Base-by-base conservation (phyloP, 176 grass and related monocot genomes). In the Zoysia japonica region DNA sequence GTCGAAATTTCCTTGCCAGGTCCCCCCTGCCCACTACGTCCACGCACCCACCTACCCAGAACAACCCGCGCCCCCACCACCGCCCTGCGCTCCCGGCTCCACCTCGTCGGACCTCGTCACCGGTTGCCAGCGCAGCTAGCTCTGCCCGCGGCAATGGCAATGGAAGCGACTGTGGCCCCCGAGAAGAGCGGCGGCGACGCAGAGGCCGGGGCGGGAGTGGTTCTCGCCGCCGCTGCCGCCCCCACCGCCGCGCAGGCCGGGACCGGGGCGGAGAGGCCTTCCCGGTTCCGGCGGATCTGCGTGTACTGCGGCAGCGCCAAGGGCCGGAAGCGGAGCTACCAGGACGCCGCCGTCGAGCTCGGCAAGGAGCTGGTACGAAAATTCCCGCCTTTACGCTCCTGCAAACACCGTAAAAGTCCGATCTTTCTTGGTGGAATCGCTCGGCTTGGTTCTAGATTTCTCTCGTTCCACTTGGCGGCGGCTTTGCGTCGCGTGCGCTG, bases 271-370 rank as follows among this genome's bases (percentile, higher is more conserved):
- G 85, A 94, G 82, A 86, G 59, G 83, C 77, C 12, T 35, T 90
- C 95, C 65, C 83, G 91, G 75, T 97, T 97, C 81, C 60, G 50
- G 41, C 88, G 90, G 84, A 97, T 97, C 72, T 97, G 93, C 78
- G 93, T 97, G 12, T 97, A 91, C 81, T 97, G 93, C 73, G 93
- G 93, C 56, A 97, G 88, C 85, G 80, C 89, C 17, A 87, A 85
- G 68, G 93, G 93, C 54, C 82, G 85, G 12, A 97, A 97, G 81
- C 52, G 76, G 2, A 93, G 86, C 76, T 97, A 97, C 84, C 90
- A 93, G 82, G 84, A 89, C 52, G 93, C 93, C 67, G 93, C 93
- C 60, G 81, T 97, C 62, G 88, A 97, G 78, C 90, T 97, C 70
- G 93, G 93, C 72, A 87, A 87, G 64, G 81, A 97, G 75, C 81